Evolutionary conservation across 495 filamentous ascomycete genomes (phyloP).

Genomic region (Neurospora sp.): DNA sequence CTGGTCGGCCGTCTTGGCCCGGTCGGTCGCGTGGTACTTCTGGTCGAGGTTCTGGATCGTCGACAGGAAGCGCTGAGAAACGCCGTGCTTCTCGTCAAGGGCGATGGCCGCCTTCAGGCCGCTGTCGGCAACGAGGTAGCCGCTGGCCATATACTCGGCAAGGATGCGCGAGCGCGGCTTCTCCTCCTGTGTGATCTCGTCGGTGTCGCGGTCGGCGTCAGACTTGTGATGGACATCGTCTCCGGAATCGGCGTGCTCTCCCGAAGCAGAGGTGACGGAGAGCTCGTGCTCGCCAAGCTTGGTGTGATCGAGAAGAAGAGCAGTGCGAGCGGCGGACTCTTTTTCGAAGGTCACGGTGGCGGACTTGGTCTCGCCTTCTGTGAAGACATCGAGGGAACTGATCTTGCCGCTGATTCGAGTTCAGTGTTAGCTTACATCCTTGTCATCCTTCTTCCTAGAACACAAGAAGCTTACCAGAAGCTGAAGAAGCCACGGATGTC

Average conservation of each 20-base stretch:
- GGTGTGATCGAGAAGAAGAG: slow-evolving; percentile 91
- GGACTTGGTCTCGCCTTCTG: slow-evolving; percentile 55
- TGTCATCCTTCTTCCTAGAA: background rate
- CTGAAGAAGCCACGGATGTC: slow-evolving; percentile 96
- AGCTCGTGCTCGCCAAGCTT: slow-evolving; percentile 76
- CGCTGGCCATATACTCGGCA: slow-evolving; percentile 91
- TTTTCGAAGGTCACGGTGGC: slow-evolving; percentile 95
- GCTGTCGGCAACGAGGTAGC: slow-evolving; percentile 79
- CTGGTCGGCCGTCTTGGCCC: slow-evolving; percentile 63
- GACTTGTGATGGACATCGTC: slow-evolving; percentile 47
- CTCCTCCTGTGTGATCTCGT: slow-evolving; percentile 68
- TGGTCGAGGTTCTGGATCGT: slow-evolving; percentile 67
- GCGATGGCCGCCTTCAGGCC: slow-evolving; percentile 76
- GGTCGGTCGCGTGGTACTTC: slow-evolving; percentile 71
- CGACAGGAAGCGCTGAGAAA: slow-evolving; percentile 63
- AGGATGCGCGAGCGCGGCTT: slow-evolving; percentile 88
- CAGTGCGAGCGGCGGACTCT: slow-evolving; percentile 88
- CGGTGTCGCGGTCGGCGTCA: slow-evolving; percentile 51
- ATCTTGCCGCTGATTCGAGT: slow-evolving; percentile 69
- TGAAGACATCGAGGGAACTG: slow-evolving; percentile 63
- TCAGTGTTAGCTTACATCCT: background rate
- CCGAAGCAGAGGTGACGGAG: slow-evolving; percentile 51
- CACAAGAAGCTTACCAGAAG: slow-evolving; percentile 64
- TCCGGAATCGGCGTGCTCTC: slow-evolving; percentile 33
- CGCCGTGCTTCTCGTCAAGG: slow-evolving; percentile 83